Evolutionary conservation across 345 rosid genomes (phyloP), one percentile per base, ranked within the genome.

Genomic region (Eutrema yunnanense): DNA sequence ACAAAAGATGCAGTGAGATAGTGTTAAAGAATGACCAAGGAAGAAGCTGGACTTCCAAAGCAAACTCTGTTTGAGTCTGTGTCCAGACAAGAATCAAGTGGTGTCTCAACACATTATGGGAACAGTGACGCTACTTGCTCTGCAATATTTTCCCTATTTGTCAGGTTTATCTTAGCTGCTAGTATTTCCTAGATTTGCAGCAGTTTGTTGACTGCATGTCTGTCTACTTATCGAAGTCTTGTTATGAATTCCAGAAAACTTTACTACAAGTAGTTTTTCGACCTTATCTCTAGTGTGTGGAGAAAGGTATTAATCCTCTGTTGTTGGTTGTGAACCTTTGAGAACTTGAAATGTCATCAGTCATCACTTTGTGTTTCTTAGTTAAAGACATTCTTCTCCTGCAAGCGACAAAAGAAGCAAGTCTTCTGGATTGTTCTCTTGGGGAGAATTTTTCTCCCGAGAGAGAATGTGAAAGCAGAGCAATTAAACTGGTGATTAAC

Each of bases 11-110:
- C 22, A 14, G 70, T 29, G 74, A 62, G 64, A 46, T 75, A 29
- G 33, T 33, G 44, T 13, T 75, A 6, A 62, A 16, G 74, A 69
- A 69, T 46, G 30, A 69, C 46, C 3, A 16, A 9, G 79, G 57
- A 56, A 4, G 40, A 33, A 32, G 30, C 26, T 68, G 79, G 74
- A 47, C 10, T 62, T 53, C 49, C 16, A 65, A 71, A 61, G n/a
- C 51, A 16, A 52, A 62, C 46, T 52, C 37, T 42, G 5, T 11
- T 61, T 75, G 69, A 67, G 33, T 57, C 53, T 56, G 6, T 56
- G 38, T 56, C 16, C 22, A 44, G 13, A 73, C 22, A 73, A 53
- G 32, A 9, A 5, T 1, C 78, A 0, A 48, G 16, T 40, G 37
- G 29, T 73, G 68, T 54, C 26, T 60, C 6, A 19, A 47, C 67